phyloP scores from a whole-genome alignment of 176 grass and related monocot species.

The Lolium perenne region DNA sequence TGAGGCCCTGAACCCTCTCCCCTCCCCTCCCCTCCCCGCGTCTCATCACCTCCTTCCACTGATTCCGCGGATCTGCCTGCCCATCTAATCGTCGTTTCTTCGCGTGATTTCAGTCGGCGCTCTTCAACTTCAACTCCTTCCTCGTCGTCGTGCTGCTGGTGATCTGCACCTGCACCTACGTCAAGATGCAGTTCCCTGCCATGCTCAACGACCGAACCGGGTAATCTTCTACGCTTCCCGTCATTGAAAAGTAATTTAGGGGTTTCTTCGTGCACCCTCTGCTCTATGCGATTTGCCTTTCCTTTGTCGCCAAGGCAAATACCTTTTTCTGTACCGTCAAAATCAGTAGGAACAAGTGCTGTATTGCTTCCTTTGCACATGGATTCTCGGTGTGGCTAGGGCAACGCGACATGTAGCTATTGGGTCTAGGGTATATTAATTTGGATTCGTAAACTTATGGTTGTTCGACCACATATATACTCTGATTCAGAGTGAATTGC shows the following conservation, averaged over 20 bases:
- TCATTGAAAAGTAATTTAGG: not conserved
- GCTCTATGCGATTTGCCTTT: not conserved
- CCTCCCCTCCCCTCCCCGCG: not conserved
- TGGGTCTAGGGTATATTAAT: too few relatives aligned
- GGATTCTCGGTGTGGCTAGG: too few relatives aligned
- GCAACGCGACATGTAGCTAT: too few relatives aligned
- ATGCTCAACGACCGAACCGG: slow-evolving; percentile 69
- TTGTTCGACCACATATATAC: too few relatives aligned
- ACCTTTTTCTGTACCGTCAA: not conserved
- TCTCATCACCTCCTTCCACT: not conserved
- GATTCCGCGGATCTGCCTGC: not conserved
- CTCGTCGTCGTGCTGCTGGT: slow-evolving; percentile 82
- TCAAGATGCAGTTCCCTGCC: slow-evolving; percentile 92
- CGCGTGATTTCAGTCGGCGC: slow-evolving; percentile 62
- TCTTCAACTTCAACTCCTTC: slow-evolving; percentile 96
- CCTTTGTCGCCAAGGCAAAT: not conserved
- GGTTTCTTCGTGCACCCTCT: not conserved
- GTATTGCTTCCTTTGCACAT: too few relatives aligned
- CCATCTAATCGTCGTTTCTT: not conserved
- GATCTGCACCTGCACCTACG: slow-evolving; percentile 94
- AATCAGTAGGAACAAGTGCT: not conserved
- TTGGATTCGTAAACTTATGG: not conserved
- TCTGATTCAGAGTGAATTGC: not conserved
- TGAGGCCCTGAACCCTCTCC: not conserved
- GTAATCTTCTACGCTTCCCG: slow-evolving; percentile 26